Base-by-base conservation (phyloP, 1,284 basidiomycete species). In the Sanghuangporus sanghuang region DNA sequence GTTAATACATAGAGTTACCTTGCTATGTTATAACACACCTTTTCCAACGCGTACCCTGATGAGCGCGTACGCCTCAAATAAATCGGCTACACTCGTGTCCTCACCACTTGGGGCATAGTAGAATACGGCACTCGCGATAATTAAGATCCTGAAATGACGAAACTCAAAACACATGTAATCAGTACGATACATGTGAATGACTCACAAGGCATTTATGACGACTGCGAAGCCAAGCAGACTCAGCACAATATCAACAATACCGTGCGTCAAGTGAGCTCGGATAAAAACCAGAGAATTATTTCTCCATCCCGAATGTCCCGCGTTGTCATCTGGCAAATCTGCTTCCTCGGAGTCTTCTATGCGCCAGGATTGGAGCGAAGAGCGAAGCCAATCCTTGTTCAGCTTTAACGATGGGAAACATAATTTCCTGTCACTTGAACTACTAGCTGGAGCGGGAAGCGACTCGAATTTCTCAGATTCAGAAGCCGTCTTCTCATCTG, bases 151-250 rank as follows among this genome's bases (percentile, higher is more conserved):
- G 68, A 64, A 6, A 54, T 4, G 42, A 42, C 38, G 35, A 46
- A 48, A n/a, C 3, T n/a, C 21, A 18, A 46, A 18, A n/a, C 2
- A 3, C 21, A 16, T 18, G 32, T 21, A 0, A 12, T 52, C 39
- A 54, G 53, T 23, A 65, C 27, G 53, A 27, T 23, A 23, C 32
- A 55, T 38, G 35, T 35, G 12, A 44, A 35, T 32, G 54, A 38
- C 76, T 61, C 67, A 89, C 87, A 93, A 75, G 9, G 90, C 84
- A 74, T 97, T 97, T 74, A 96, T 95, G 32, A 91, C 79, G 12
- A 96, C 86, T 0, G 94, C 94, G 69, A 96, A 87, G 1, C 91
- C 87, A 27, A 95, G 78, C 49, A 96, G 75, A 70, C 82, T 86
- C 42, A 78, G 69, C 59, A 85, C 81, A 63, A 92, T 77, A 70